Percentiles rank a stretch among this genome's conserved stretches.
phyloP scores from a whole-genome alignment of 139 green algal species.

The Mesotaenium endlicherianum region DNA sequence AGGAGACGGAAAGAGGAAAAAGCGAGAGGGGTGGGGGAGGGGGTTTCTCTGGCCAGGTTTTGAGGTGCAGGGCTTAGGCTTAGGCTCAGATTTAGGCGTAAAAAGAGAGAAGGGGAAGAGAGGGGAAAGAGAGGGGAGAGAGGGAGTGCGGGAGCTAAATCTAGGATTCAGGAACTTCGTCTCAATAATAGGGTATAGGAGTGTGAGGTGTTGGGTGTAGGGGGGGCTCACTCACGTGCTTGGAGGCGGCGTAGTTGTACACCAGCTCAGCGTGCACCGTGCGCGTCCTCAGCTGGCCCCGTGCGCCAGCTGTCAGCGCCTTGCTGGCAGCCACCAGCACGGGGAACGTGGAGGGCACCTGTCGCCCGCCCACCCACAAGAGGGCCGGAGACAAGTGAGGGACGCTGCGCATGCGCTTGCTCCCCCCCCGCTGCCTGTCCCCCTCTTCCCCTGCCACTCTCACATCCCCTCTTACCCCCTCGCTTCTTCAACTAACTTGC shows the following conservation, averaged over 20 bases:
- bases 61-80: not conserved
- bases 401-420: too few relatives aligned
- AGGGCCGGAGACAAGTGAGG: too few relatives aligned
- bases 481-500: too few relatives aligned
- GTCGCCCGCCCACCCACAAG: too few relatives aligned
- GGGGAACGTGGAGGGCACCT: constrained; percentile 25
- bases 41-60: not conserved
- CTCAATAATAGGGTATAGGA: not conserved
- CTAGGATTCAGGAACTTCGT: not conserved
- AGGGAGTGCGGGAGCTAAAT: not conserved
- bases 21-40: not conserved
- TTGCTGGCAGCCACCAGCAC: constrained; percentile 43
- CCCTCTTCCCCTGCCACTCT: too few relatives aligned
- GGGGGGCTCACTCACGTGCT: constrained; percentile 23
- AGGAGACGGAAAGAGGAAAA: not conserved
- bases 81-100: too few relatives aligned
- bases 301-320: not conserved
- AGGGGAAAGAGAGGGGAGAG: not conserved
- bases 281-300: not conserved
- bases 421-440: too few relatives aligned
- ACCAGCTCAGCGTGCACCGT: constrained; percentile 44
- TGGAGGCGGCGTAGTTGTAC: constrained; percentile 39
- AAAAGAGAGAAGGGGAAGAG: not conserved
- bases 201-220: not conserved
- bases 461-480: too few relatives aligned